A percentile compares a stretch with the other conserved stretches of the same genome.
Evolutionary conservation across 2,329 filamentous ascomycete species (phyloP).

Genomic region (Rhexocercosporidium sp.): DNA sequence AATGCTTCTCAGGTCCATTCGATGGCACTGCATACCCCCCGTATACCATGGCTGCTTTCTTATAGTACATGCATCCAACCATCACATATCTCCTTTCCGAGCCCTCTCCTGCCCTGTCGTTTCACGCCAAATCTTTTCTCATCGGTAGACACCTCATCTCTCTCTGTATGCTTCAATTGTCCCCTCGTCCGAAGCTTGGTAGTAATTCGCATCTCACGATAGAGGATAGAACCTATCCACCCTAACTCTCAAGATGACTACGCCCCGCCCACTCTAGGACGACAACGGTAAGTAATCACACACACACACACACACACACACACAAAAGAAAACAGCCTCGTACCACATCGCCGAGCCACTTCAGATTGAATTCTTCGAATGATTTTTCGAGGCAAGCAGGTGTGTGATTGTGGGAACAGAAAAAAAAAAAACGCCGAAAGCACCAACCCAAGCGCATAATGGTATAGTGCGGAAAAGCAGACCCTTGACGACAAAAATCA

Average conservation of each 20-base stretch:
- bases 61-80: neutral
- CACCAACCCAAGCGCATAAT: constrained; percentile 12
- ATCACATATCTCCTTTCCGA: neutral
- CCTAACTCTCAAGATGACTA: neutral
- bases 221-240: neutral
- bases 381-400: neutral
- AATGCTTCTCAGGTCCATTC: no score
- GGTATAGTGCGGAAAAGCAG: constrained; percentile 21
- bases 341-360: neutral
- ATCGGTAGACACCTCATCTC: no score
- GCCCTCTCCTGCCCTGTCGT: neutral
- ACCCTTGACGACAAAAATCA: constrained; percentile 6
- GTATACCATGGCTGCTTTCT: neutral
- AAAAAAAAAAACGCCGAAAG: constrained; percentile 1
- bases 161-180: no score
- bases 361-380: neutral
- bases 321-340: neutral
- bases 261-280: neutral
- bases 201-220: neutral
- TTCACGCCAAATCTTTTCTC: neutral
- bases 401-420: neutral
- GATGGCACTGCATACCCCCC: no score
- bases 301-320: neutral
- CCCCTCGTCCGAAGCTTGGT: neutral
- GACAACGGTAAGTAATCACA: neutral